Percentiles rank a stretch among this genome's conserved stretches.
phyloP scores from a whole-genome alignment of 176 grass and related monocot species.

The Aechmea fasciata region DNA sequence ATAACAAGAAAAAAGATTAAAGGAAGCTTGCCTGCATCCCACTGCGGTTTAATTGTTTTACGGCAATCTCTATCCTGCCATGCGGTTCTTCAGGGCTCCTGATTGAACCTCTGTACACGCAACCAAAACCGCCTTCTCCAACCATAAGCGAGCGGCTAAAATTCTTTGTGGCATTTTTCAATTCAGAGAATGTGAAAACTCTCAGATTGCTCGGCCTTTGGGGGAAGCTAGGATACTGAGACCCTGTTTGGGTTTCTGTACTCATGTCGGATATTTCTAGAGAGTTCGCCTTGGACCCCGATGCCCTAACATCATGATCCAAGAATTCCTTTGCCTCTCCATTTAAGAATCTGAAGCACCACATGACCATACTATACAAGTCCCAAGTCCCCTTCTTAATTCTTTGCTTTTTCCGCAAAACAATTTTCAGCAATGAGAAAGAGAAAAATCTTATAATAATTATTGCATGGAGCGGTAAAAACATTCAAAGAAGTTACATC shows the following conservation, averaged over 20 bases:
- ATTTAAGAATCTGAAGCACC: slow-evolving; percentile 59
- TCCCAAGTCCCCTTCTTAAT: neutral
- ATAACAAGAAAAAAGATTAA: slow-evolving; percentile 13
- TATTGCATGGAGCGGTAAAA: neutral
- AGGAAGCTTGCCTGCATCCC: slow-evolving; percentile 69
- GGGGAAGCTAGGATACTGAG: slow-evolving; percentile 69
- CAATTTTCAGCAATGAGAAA: too few species aligned
- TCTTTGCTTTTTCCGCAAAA: neutral
- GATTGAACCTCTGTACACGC: slow-evolving; percentile 66
- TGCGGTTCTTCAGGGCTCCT: slow-evolving; percentile 38
- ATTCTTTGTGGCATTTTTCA: slow-evolving; percentile 71
- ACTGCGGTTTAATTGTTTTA: slow-evolving; percentile 90
- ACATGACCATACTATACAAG: slow-evolving; percentile 34
- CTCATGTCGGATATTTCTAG: slow-evolving; percentile 44
- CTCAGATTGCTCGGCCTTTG: slow-evolving; percentile 65
- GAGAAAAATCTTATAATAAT: neutral
- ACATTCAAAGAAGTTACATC: too few species aligned
- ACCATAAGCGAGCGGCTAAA: slow-evolving; percentile 87
- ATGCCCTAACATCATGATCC: slow-evolving; percentile 49
- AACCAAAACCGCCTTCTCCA: slow-evolving; percentile 94
- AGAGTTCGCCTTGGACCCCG: slow-evolving; percentile 59
- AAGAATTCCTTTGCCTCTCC: slow-evolving; percentile 32
- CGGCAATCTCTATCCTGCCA: slow-evolving; percentile 57
- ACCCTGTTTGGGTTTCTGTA: slow-evolving; percentile 38
- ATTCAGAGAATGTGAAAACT: slow-evolving; percentile 68